These are phyloP conservation scores for Neurospora tetrasperma DNA, from an alignment of 495 filamentous ascomycete genomes.

Conservation along the genomic window DNA sequence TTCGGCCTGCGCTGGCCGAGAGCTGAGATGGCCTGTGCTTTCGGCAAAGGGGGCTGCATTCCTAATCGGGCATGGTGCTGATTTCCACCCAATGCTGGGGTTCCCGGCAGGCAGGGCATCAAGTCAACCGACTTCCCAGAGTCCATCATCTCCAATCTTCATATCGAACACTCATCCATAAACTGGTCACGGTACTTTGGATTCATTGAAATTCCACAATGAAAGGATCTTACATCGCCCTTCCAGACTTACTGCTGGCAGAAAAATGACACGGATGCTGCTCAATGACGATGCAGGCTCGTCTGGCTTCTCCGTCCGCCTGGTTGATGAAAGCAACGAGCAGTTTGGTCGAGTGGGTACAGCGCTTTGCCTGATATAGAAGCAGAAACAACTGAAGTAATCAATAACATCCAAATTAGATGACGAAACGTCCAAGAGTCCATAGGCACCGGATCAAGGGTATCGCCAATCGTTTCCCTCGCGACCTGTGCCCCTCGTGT, in stretches of 20 bases:
- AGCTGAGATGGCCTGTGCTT: neutral
- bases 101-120: neutral
- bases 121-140: neutral
- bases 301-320: neutral
- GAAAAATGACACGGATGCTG: neutral
- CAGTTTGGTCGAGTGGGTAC: neutral
- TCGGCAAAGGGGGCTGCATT: neutral
- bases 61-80: neutral
- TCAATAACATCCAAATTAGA: neutral
- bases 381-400: neutral
- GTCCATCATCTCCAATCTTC: neutral
- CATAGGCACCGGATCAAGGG: neutral
- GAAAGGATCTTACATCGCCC: neutral
- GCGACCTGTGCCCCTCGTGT: neutral
- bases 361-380: neutral
- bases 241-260: no score
- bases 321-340: neutral
- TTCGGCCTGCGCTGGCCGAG: neutral
- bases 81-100: neutral
- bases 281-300: neutral
- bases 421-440: neutral
- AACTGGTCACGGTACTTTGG: neutral
- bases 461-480: neutral
- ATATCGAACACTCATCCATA: neutral
- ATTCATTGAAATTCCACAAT: neutral